Base-by-base conservation (phyloP, 2,329 filamentous ascomycete genomes). In the Alternaria ventricosa region DNA sequence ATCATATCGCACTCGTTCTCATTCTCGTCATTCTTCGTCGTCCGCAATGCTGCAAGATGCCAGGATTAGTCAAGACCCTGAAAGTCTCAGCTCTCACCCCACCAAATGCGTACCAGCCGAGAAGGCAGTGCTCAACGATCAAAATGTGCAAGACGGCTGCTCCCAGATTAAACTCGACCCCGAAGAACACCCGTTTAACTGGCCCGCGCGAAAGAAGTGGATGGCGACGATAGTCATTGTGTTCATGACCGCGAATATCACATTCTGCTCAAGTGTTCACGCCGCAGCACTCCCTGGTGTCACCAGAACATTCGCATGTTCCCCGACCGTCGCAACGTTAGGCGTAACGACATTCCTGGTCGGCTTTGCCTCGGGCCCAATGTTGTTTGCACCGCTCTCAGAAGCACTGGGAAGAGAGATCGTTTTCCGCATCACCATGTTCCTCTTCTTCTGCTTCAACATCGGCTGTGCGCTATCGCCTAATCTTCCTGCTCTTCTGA, bases 71-170 rank as follows among this genome's bases (percentile, higher is more conserved):
- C 33, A n/a, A 18, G 33, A 41, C 15, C 33, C 33, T 4, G 13
- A 36, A 36, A 2, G 1, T 9, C 15, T 36, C 33, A 36, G 1
- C 33, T 3, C 15, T 36, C 33, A 2, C 15, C 1, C 15, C 2
- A 4, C 1, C 8, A 41, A 3, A 0, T 2, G 2, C 2, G 33
- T 0, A 41, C 1, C 5, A 10, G 4, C 1, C 0, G 15, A 41
- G 33, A 41, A 41, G 15, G 4, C 8, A 41, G 5, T 41, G n/a
- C 36, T 41, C 15, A 41, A 18, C n/a, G 36, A 18, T 41, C 0
- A 36, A n/a, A 8, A 4, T 8, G 3, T 36, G 33, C 33, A 36
- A 36, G 15, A 36, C 9, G 33, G 4, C 13, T 9, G 1, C 33
- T 36, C 15, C 33, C 33, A n/a, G 8, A 36, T 36, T 2, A 41